These are phyloP conservation scores for Lentinula sp. DNA, from an alignment of 768 basidiomycete species.

Conservation along the genomic window DNA sequence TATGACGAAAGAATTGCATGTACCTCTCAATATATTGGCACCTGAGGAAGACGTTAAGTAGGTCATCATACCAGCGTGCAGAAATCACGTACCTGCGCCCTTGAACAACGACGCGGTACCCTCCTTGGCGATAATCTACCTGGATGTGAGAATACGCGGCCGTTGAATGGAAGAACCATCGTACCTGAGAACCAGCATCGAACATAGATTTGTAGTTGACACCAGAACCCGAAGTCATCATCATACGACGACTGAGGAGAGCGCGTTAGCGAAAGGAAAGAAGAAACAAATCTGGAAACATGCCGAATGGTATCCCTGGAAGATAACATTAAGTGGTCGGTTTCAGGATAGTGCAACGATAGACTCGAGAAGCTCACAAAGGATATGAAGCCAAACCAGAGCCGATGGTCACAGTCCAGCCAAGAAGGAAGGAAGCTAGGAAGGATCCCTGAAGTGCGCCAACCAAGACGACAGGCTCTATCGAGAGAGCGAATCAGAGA, in stretches of 20 bases:
- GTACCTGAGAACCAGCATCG: conserved; percentile 82
- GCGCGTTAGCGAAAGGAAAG: conserved; percentile 17
- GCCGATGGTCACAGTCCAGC: conserved; percentile 99
- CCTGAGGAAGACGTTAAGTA: not conserved
- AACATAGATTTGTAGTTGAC: conserved; percentile 99
- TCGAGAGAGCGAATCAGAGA: conserved; percentile 15
- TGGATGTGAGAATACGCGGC: not conserved
- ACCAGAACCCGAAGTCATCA: conserved; percentile 98
- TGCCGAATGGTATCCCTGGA: conserved; percentile 81
- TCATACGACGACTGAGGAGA: conserved; percentile 93
- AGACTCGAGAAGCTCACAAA: conserved; percentile 3
- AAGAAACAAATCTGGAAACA: conserved; percentile 13
- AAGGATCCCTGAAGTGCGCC: conserved; percentile 94
- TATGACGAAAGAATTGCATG: not conserved
- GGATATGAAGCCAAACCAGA: conserved; percentile 98
- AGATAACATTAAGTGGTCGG: not conserved
- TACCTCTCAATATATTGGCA: conserved; percentile 1
- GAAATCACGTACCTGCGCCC: conserved; percentile 82
- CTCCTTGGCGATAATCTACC: conserved; percentile 85
- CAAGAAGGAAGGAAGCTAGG: conserved; percentile 94
- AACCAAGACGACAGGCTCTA: conserved; percentile 95
- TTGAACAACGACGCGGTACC: conserved; percentile 96
- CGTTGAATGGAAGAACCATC: not conserved
- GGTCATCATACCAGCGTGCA: conserved; percentile 24
- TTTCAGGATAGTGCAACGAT: not conserved